Evolutionary conservation across 305 asterid genomes (phyloP), one percentile per base, ranked within the genome.

Genomic region (Fraxinus nigra): DNA sequence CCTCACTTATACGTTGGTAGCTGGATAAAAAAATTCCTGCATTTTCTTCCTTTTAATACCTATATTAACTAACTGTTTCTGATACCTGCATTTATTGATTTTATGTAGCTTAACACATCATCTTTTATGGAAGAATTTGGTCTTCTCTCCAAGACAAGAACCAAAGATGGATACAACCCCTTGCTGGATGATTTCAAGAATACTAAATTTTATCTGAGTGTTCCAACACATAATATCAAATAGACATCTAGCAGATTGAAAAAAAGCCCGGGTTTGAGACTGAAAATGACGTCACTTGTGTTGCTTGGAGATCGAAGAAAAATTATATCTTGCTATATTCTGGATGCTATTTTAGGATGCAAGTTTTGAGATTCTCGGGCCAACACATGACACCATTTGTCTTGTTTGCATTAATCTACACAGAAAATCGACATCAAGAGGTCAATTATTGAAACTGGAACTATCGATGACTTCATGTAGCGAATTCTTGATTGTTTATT

Each of bases 61-160:
- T 7, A 37, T 7, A 37, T 37, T 37, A 37, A 51, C 22, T 16
- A 51, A 4, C 61, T 51, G 61, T 22, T 51, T 11, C 61, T 51
- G 7, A 16, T 51, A 22, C 61, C 6, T 54, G 65, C 65, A 5
- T n/a, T 54, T 54, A 3, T 38, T 14, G 7, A 16, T 54, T 54
- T 54, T 7, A 54, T 16, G 65, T 14, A 54, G 65, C 65, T 54
- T 4, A 9, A 43, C 51, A 94, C 98, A 1, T 93, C 97, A 28
- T 85, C 95, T 7, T 94, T 94, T 89, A 96, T 96, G 99, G 98
- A 94, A 86, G 98, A 96, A 84, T 94, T 94, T 7, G 98, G 99
- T 63, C 92, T 94, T 86, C 98, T 98, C 56, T 67, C 94, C 26
- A 94, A 90, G 92, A 96, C 98, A 24, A 93, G 93, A 88, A 96